Conservation (phyloP, 2,329 filamentous ascomycete species). For the Plenodomus lindquistii region DNA sequence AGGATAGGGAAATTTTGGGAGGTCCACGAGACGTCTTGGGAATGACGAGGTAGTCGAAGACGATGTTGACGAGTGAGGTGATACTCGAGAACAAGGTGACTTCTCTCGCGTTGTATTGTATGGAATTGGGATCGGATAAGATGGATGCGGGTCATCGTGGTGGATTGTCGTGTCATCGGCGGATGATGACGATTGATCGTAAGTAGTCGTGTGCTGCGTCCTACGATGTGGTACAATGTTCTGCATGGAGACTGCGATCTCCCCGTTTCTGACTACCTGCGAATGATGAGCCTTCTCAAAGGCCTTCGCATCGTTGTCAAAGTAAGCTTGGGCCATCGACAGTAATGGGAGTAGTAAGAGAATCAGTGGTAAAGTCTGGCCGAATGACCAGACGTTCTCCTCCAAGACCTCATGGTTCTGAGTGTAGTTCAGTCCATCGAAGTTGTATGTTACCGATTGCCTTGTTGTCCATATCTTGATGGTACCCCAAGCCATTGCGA, state of each 20-base stretch:
- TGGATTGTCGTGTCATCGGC: not conserved
- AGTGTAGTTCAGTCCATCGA: conserved; percentile 8
- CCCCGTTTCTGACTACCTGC: not conserved
- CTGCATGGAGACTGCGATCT: not conserved
- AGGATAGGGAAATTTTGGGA: conserved; percentile 12
- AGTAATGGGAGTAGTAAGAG: conserved; percentile 26
- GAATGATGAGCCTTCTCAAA: not conserved
- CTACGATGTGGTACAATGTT: not conserved
- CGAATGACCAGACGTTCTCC: conserved; percentile 30
- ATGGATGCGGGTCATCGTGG: conserved; percentile 5
- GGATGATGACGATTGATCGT: not conserved
- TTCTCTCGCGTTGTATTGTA: not conserved
- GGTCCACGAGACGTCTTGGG: not conserved
- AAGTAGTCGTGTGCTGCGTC: not conserved
- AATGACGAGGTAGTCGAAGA: not conserved
- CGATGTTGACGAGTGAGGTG: not conserved
- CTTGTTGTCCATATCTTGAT: conserved; percentile 30
- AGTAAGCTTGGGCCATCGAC: conserved; percentile 28
- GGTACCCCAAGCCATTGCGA: conserved; percentile 31
- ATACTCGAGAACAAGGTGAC: conserved; percentile 2
- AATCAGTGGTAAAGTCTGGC: conserved; percentile 31
- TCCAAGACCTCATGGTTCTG: conserved; percentile 12
- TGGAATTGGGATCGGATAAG: not conserved
- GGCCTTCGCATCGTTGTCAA: conserved; percentile 26
- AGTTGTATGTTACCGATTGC: conserved; percentile 8